Base-by-base conservation (phyloP, 495 filamentous ascomycete genomes). In the Trichocladium antarcticum region DNA sequence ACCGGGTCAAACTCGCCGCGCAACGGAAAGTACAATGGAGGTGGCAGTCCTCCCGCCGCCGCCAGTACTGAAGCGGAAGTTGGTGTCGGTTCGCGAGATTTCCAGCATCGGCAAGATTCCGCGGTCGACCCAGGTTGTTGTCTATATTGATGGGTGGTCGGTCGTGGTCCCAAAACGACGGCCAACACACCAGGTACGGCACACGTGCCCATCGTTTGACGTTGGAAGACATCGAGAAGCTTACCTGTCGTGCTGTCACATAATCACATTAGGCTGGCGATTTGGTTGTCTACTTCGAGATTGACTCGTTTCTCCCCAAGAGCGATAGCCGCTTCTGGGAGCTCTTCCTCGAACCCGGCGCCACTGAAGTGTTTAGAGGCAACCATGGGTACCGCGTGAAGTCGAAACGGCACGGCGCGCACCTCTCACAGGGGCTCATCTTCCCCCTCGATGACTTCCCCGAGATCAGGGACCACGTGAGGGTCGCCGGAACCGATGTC, bases 201-300 rank as follows among this genome's bases (percentile, higher is more conserved):
- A 1, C 12, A 15, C 22, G 21, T 5, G n/a, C n/a, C 17, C 20
- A 27, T n/a, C 21, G 0, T n/a, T 8, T 27, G 24, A 20, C 5
- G 1, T n/a, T 9, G 2, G 2, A 19, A n/a, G 15, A 19, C 7
- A 19, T 4, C 3, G 3, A 16, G 5, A 17, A 7, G 6, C 36
- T 17, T 34, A 21, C 17, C 27, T 6, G 24, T 8, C 24, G 24
- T 8, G 17, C 10, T 20, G 2, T 11, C 9, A 15, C 1, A 19
- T n/a, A 29, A 59, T 11, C 9, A 15, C 1, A 19, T n/a, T 29
- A 59, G 47, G 37, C 41, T 1, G 47, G 45, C 15, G 49, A 57
- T n/a, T 21, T 61, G 3, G 57, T 61, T 10, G 39, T 61, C 14
- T 61, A 46, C 19, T 47, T 59, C 37, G 53, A 61, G 34, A 59